Conservation (phyloP, 257 asterid species). For the Galeopsis tetrahit region DNA sequence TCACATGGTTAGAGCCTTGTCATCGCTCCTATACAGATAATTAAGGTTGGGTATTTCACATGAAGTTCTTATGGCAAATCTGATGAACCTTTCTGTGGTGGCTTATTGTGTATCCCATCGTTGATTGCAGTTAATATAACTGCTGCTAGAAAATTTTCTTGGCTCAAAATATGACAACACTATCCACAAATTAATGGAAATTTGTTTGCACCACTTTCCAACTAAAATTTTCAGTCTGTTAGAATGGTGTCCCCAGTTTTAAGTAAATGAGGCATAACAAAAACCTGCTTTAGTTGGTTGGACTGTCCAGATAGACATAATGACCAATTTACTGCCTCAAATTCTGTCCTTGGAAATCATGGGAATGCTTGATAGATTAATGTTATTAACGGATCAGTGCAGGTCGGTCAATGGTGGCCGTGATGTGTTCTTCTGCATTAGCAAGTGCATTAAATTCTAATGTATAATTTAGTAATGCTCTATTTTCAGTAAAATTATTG, state of each 20-base stretch:
- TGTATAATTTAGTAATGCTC: background rate
- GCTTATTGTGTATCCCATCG: background rate
- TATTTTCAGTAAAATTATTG: background rate
- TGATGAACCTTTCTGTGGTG: background rate
- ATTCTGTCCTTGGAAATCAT: background rate
- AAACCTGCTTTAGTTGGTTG: background rate
- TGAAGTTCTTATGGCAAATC: background rate
- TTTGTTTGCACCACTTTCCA: background rate
- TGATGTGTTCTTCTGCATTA: background rate
- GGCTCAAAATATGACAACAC: background rate
- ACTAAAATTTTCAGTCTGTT: background rate
- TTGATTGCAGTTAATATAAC: background rate
- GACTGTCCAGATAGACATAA: background rate
- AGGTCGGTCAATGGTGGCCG: background rate
- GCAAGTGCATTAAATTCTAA: background rate
- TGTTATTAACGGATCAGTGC: background rate
- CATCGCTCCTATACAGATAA: background rate
- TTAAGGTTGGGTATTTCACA: background rate
- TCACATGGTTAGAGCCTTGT: constrained; percentile 3
- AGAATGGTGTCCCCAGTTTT: background rate
- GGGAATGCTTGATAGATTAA: background rate
- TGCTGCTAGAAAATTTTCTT: background rate
- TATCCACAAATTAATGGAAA: background rate
- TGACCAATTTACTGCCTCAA: background rate
- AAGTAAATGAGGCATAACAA: background rate